Base-by-base conservation (phyloP, 228 moss, liverwort and hornwort genomes). In the Sphagnum magellanicum region DNA sequence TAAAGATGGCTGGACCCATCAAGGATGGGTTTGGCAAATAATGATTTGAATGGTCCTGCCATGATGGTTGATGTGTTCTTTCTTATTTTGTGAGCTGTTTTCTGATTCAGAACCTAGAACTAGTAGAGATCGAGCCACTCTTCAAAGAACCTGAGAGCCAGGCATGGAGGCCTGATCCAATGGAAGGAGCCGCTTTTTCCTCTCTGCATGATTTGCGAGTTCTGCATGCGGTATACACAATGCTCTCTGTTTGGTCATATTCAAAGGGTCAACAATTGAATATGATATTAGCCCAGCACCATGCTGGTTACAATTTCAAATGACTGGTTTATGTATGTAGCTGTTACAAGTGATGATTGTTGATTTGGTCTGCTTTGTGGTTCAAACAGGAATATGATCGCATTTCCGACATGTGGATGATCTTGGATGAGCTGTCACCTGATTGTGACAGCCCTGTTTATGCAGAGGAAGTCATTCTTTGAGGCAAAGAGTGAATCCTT, bases 61-160 rank as follows among this genome's bases (percentile, higher is more conserved):
- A 32, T 32, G 32, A 32, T 32, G 32, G 32, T 32, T 32, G 32
- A 32, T 32, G 32, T 32, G 32, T 32, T 32, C 32, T 32, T 32
- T 32, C 32, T 32, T 32, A 32, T n/a, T 69, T 60, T 48, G 32
- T 32, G 32, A 32, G 32, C 32, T 4, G 1, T 65, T 48, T 3
- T 69, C 11, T 17, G 53, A 55, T 71, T 81, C 88, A 91, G 91
- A 83, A 88, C 76, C 79, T 91, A 81, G 81, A 81, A 53, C 83
- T 91, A 66, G 91, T 91, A 76, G 91, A 91, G 77, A 75, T 91
- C 50, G 91, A 91, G 75, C 88, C 91, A 71, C 73, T 91, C 0
- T 91, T 81, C 71, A 91, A 76, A 73, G 91, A 91, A 64, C 76
- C 74, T 48, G 80, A 86, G 11, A 80, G 88, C 74, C 72, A 80